phyloP scores from a whole-genome alignment of 768 basidiomycete genomes.

The Rhodotorula sphaerocarpa region DNA sequence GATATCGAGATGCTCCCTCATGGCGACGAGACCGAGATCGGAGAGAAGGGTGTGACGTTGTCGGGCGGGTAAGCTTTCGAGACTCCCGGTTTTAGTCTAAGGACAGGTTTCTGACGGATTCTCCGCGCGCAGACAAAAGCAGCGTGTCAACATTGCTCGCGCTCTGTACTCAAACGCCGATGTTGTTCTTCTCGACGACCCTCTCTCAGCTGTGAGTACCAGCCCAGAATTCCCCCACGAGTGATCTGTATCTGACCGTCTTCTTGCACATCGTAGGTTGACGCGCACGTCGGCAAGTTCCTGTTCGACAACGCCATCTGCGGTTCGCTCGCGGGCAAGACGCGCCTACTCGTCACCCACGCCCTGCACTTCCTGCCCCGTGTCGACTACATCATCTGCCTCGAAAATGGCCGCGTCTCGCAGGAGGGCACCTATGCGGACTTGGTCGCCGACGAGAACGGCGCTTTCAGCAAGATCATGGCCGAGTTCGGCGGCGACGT shows the following conservation, averaged over 20 bases:
- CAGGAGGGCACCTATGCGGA: constrained; percentile 74
- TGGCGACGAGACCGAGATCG: constrained; percentile 48
- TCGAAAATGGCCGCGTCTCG: constrained; percentile 65
- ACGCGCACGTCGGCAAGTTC: constrained; percentile 81
- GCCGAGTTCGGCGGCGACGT: constrained; percentile 51
- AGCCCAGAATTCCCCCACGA: not conserved
- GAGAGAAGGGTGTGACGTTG: constrained; percentile 54
- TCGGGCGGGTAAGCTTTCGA: not conserved
- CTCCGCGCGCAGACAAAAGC: constrained; percentile 60
- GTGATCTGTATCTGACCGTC: not conserved
- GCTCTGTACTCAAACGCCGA: constrained; percentile 78
- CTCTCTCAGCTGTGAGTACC: constrained; percentile 45
- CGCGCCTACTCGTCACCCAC: constrained; percentile 82
- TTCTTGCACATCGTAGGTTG: constrained; percentile 47
- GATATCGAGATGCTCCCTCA: constrained; percentile 33
- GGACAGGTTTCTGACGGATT: not conserved
- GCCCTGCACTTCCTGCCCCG: constrained; percentile 83
- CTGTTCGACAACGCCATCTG: constrained; percentile 76
- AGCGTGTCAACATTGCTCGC: constrained; percentile 76
- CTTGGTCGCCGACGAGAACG: constrained; percentile 55
- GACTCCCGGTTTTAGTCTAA: not conserved
- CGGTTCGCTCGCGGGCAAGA: constrained; percentile 59
- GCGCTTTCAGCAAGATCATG: constrained; percentile 66
- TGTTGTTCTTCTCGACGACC: constrained; percentile 67
- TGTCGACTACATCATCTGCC: constrained; percentile 71